A percentile compares a stretch with the other conserved stretches of the same genome.
These are phyloP conservation scores for Umbelopsis vinacea DNA, from an alignment of 192 early-diverging fungal species.

Conservation along the genomic window DNA sequence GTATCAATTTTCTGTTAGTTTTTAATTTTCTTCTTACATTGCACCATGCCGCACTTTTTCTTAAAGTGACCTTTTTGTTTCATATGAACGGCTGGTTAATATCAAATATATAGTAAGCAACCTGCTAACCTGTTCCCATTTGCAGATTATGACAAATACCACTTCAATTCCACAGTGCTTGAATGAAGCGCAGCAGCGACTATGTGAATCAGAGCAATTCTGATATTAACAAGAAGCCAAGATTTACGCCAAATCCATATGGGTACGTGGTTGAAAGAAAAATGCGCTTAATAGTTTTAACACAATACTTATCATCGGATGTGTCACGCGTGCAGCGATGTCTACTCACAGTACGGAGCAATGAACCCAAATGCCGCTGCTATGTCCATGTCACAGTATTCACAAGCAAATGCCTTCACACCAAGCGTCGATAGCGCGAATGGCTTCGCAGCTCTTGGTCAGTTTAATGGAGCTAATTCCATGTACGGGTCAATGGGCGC, in stretches of 20 bases:
- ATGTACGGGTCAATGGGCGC: slow-evolving; percentile 3
- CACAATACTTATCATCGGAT: too few relatives aligned
- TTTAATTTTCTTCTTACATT: neutral
- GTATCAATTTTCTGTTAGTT: slow-evolving; percentile 22
- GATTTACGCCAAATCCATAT: slow-evolving; percentile 17
- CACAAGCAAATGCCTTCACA: slow-evolving; percentile 2
- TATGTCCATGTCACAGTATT: slow-evolving; percentile 19
- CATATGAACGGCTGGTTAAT: slow-evolving; percentile 16
- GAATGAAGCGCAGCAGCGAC: slow-evolving; percentile 22
- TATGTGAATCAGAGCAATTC: slow-evolving; percentile 9
- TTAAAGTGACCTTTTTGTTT: slow-evolving; percentile 6
- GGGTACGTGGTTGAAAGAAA: neutral
- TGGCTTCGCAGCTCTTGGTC: slow-evolving; percentile 4
- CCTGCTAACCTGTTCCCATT: neutral
- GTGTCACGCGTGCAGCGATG: slow-evolving; percentile 9
- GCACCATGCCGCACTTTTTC: slow-evolving; percentile 12
- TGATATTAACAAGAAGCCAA: slow-evolving; percentile 25
- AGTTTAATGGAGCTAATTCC: slow-evolving; percentile 12
- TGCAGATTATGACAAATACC: neutral
- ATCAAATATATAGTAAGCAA: neutral
- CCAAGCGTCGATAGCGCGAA: neutral
- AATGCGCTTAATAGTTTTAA: neutral
- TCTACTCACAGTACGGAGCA: slow-evolving; percentile 30
- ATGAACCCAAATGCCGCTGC: slow-evolving; percentile 32
- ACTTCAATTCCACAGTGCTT: neutral